A percentile compares a stretch with the other conserved stretches of the same genome.
These are phyloP conservation scores for Salvia splendens DNA, from an alignment of 257 asterid species.

Conservation along the genomic window DNA sequence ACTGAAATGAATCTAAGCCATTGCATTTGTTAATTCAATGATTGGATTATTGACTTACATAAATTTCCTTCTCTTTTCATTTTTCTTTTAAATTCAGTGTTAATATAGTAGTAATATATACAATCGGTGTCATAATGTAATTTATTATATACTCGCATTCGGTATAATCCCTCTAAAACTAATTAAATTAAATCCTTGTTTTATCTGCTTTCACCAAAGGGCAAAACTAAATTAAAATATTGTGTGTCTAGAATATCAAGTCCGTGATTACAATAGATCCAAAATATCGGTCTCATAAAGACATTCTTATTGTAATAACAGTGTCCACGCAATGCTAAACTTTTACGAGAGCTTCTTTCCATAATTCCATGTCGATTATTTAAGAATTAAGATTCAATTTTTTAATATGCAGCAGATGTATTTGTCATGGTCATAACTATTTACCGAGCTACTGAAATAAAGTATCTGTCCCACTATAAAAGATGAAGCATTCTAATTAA, in stretches of 20 bases:
- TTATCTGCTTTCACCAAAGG: neutral
- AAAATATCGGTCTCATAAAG: neutral
- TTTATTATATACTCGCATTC: neutral
- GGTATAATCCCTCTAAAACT: neutral
- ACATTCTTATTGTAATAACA: neutral
- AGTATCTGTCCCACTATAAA: too few species aligned
- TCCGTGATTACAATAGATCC: neutral
- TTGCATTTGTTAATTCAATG: neutral
- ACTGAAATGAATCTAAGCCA: slow-evolving; percentile 5
- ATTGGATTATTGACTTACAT: neutral
- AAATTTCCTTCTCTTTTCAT: neutral
- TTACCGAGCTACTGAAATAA: too few species aligned
- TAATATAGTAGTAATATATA: too few species aligned
- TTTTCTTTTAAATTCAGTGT: neutral
- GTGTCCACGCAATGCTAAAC: neutral
- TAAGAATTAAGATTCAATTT: too few species aligned
- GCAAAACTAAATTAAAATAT: too few species aligned
- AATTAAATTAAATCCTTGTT: neutral
- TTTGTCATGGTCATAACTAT: too few species aligned
- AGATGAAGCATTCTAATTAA: too few species aligned
- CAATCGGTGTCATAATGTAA: too few species aligned
- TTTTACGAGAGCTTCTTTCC: too few species aligned
- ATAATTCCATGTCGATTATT: too few species aligned
- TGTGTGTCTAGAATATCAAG: neutral
- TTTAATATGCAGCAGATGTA: too few species aligned